phyloP scores from a whole-genome alignment of 1,139 yeast genomes.

The Hanseniaspora sp. region DNA sequence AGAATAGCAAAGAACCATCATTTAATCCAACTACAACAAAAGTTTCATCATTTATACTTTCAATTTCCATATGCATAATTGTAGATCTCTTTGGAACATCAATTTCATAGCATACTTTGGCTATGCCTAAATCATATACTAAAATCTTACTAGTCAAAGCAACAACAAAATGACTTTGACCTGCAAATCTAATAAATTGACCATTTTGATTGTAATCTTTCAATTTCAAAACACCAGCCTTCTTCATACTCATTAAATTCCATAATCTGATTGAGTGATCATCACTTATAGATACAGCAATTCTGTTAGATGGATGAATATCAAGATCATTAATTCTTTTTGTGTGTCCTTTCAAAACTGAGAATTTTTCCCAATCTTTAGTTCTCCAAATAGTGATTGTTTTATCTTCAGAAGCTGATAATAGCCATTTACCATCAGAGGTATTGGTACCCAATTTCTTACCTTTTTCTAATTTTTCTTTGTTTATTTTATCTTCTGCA shows the following conservation, averaged over 20 bases:
- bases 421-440: slow-evolving; percentile 63
- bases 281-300: slow-evolving; percentile 78
- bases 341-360: slow-evolving; percentile 75
- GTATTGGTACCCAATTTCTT: slow-evolving; percentile 16
- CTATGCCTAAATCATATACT: slow-evolving; percentile 54
- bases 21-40: slow-evolving; percentile 59
- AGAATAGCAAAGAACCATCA: slow-evolving; percentile 61
- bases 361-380: slow-evolving; percentile 92
- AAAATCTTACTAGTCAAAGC: slow-evolving; percentile 58
- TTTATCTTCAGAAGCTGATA: slow-evolving; percentile 88
- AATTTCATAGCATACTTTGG: slow-evolving; percentile 44
- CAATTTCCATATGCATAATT: slow-evolving; percentile 56
- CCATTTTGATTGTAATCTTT: slow-evolving; percentile 61
- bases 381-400: slow-evolving; percentile 87
- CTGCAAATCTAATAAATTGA: slow-evolving; percentile 53
- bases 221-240: slow-evolving; percentile 74
- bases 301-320: slow-evolving; percentile 85
- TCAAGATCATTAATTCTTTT: slow-evolving; percentile 71
- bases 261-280: slow-evolving; percentile 79
- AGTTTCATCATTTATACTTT: slow-evolving; percentile 37
- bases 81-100: slow-evolving; percentile 41
- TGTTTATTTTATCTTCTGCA: slow-evolving; percentile 18
- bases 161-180: slow-evolving; percentile 50
- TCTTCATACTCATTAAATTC: slow-evolving; percentile 96
- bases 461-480: slow-evolving; percentile 10